These are phyloP conservation scores for Brassica napus DNA, from an alignment of 345 rosid genomes.

Conservation along the genomic window DNA sequence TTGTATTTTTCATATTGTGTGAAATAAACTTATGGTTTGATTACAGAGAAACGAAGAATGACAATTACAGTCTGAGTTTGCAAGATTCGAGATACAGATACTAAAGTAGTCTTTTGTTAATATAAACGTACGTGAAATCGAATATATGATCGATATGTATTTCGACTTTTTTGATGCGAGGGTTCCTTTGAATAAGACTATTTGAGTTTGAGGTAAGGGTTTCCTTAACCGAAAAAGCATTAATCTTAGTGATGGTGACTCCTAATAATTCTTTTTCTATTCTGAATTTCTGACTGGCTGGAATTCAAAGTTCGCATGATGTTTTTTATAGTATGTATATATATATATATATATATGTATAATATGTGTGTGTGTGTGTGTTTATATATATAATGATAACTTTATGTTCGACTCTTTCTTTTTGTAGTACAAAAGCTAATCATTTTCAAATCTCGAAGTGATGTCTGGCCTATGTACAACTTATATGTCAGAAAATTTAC, in stretches of 20 bases:
- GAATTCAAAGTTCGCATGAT: slow-evolving; percentile 28
- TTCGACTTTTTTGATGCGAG: neutral
- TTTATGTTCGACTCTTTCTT: neutral
- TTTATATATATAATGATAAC: neutral
- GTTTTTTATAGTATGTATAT: neutral
- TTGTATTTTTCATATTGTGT: neutral
- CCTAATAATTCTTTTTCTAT: neutral
- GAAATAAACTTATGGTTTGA: neutral
- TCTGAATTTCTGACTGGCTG: slow-evolving; percentile 25
- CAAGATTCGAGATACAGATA: neutral
- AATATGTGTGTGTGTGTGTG: no score
- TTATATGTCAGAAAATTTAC: neutral
- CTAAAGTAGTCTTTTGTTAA: neutral
- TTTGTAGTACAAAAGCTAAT: neutral
- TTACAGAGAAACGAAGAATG: neutral
- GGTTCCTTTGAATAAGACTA: slow-evolving; percentile 27
- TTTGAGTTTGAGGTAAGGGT: slow-evolving; percentile 22
- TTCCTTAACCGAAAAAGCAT: slow-evolving; percentile 37
- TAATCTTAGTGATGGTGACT: slow-evolving; percentile 24
- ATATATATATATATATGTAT: no score
- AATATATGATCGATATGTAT: neutral
- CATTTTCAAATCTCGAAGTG: neutral
- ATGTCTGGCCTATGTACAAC: neutral
- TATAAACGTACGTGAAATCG: slow-evolving; percentile 1
- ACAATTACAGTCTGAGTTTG: neutral